Evolutionary conservation across 2,329 filamentous ascomycete genomes (phyloP), one percentile per base, ranked within the genome.

Genomic region (Endothia cerciana): DNA sequence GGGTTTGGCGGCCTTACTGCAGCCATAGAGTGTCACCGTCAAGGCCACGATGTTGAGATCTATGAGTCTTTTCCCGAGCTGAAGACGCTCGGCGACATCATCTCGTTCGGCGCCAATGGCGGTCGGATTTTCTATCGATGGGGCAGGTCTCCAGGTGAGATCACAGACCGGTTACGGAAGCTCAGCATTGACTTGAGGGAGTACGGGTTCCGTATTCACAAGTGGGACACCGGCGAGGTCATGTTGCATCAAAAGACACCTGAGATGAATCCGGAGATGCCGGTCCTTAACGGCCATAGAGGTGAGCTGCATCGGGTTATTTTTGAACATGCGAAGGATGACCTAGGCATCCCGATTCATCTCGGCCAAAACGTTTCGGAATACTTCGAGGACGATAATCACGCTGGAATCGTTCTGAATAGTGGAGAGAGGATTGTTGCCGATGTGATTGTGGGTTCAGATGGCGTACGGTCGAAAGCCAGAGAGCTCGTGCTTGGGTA

Each of bases 1-100:
- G 87, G 87, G 25, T 89, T 89, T 66, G 87, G 85, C 45, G 87
- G 87, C 19, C 79, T 89, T 36, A 85, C 85, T 7, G 84, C 86
- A 22, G 87, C 87, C 51, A 87, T 89, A 68, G 87, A 89, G 75
- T 88, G 86, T 71, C 81, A 85, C 68, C 82, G 85, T 19, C 85
- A 89, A 69, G 87, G 87, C 19, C 87, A 89, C 72, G 77, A 80
- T 15, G 86, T 87, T 22, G 76, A 81, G 63, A 80, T 89, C 67
- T 87, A 87, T 72, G 86, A 88, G 70, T 80, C 82, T 0, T 88
- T 87, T 66, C 77, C 81, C 8, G 81, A 83, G 63, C 80, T 88
- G 63, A 89, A 88, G 70, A 75, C 79, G 4, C 80, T 89, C 0
- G 87, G 87, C 62, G 85, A 89, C 75, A 87, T 89, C 68, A 89